These are phyloP conservation scores for Xylaria castorea DNA, from an alignment of 495 filamentous ascomycete genomes.

Conservation along the genomic window DNA sequence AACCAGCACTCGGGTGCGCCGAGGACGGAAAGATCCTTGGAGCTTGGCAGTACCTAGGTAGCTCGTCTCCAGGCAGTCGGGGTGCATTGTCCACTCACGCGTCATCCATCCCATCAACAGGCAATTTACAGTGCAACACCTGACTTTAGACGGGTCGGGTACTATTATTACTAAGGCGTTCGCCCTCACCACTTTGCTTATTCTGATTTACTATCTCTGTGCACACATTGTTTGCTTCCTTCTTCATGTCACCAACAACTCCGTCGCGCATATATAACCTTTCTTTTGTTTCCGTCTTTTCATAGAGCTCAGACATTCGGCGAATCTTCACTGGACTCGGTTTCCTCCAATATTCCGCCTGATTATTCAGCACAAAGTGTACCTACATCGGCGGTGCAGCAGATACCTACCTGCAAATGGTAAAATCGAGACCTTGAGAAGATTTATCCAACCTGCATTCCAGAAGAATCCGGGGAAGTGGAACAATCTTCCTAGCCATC, in stretches of 20 bases:
- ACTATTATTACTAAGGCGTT: background rate
- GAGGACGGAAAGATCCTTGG: conserved; percentile 6
- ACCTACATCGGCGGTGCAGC: background rate
- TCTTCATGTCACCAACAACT: background rate
- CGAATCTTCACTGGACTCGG: background rate
- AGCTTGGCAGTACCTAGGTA: background rate
- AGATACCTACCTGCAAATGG: background rate
- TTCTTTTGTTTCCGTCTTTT: conserved; percentile 15
- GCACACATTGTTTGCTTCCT: background rate
- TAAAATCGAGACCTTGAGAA: background rate
- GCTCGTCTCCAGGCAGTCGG: background rate
- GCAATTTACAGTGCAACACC: conserved; percentile 3
- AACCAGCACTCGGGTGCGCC: conserved; percentile 17
- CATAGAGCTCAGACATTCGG: conserved; percentile 5
- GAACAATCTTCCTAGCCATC: background rate
- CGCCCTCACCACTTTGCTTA: background rate
- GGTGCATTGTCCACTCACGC: conserved; percentile 6
- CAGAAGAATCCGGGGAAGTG: conserved; percentile 14
- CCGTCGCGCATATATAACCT: background rate
- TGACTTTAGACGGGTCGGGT: background rate
- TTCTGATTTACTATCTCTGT: background rate
- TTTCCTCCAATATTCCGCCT: background rate
- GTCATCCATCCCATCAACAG: conserved; percentile 1
- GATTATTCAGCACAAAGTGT: background rate
- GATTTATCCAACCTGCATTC: conserved; percentile 10